phyloP scores from a whole-genome alignment of 2,329 filamentous ascomycete species.

The Colletotrichum echinochloae region DNA sequence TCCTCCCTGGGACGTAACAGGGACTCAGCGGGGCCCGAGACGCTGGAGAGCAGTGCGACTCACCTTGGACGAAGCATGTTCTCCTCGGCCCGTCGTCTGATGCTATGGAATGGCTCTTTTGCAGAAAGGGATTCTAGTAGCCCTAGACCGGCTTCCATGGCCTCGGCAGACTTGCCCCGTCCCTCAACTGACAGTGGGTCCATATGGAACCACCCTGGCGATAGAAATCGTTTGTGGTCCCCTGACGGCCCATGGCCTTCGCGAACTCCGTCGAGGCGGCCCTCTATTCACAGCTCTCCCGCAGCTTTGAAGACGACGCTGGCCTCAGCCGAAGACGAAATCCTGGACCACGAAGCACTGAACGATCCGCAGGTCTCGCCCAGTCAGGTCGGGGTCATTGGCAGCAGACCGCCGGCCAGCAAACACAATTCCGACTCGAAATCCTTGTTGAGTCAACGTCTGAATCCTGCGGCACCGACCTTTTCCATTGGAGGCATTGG shows the following conservation, averaged over 20 bases:
- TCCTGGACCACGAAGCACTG: slow-evolving; percentile 68
- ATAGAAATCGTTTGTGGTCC: slow-evolving; percentile 76
- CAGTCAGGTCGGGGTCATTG: slow-evolving; percentile 78
- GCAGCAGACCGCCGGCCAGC: slow-evolving; percentile 72
- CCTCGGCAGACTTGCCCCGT: slow-evolving; percentile 77
- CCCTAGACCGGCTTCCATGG: slow-evolving; percentile 76
- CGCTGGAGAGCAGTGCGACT: slow-evolving; percentile 47
- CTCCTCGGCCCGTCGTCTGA: slow-evolving; percentile 56
- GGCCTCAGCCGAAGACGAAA: slow-evolving; percentile 73
- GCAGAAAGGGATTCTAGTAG: slow-evolving; percentile 68
- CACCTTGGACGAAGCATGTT: slow-evolving; percentile 38
- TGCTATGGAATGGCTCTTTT: slow-evolving; percentile 55
- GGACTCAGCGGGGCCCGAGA: slow-evolving; percentile 62
- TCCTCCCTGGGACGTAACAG: slow-evolving; percentile 69
- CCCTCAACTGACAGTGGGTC: slow-evolving; percentile 84
- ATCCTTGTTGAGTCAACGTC: slow-evolving; percentile 65
- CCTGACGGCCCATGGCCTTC: slow-evolving; percentile 65
- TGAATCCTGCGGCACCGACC: slow-evolving; percentile 91
- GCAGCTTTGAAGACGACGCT: slow-evolving; percentile 70
- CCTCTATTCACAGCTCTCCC: slow-evolving; percentile 83
- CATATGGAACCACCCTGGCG: slow-evolving; percentile 74
- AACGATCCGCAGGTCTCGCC: slow-evolving; percentile 64
- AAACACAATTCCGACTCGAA: slow-evolving; percentile 49
- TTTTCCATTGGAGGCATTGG: slow-evolving; percentile 81
- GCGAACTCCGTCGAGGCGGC: slow-evolving; percentile 80